These are phyloP conservation scores for Corymbia citriodora DNA, from an alignment of 441 rosid species.

Conservation along the genomic window DNA sequence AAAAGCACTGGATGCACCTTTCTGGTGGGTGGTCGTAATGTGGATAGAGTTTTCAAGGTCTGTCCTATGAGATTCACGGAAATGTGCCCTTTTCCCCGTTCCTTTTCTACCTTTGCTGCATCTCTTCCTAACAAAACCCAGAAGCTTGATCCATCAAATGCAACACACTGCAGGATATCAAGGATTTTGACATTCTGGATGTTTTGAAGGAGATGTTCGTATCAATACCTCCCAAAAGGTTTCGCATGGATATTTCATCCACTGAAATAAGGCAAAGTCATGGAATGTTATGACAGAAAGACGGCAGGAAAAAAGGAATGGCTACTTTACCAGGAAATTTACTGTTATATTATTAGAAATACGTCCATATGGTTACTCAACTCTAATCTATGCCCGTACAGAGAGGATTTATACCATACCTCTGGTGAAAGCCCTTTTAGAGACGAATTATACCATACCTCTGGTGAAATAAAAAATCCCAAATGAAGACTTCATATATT, in stretches of 20 bases:
- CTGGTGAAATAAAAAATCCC: neutral
- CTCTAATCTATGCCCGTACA: neutral
- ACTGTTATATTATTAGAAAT: neutral
- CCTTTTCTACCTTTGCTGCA: neutral
- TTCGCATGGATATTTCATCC: slow-evolving; percentile 74
- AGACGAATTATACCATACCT: too few relatives aligned
- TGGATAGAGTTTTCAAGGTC: slow-evolving; percentile 81
- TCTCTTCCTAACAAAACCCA: neutral
- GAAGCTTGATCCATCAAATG: neutral
- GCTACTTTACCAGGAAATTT: neutral
- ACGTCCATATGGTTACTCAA: neutral
- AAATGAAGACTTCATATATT: neutral
- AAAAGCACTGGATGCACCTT: slow-evolving; percentile 73
- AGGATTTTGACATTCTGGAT: slow-evolving; percentile 70
- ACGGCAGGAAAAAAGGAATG: neutral
- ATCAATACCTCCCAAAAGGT: slow-evolving; percentile 54
- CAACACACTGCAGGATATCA: slow-evolving; percentile 50
- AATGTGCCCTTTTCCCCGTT: neutral
- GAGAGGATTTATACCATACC: neutral
- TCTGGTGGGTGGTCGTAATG: slow-evolving; percentile 76
- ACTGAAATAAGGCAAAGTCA: slow-evolving; percentile 46
- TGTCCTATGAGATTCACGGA: neutral
- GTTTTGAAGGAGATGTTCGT: slow-evolving; percentile 54
- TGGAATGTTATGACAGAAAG: neutral
- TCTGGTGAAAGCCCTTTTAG: neutral